Conservation (phyloP, 257 asterid genomes). For the Eustoma russellianum region DNA sequence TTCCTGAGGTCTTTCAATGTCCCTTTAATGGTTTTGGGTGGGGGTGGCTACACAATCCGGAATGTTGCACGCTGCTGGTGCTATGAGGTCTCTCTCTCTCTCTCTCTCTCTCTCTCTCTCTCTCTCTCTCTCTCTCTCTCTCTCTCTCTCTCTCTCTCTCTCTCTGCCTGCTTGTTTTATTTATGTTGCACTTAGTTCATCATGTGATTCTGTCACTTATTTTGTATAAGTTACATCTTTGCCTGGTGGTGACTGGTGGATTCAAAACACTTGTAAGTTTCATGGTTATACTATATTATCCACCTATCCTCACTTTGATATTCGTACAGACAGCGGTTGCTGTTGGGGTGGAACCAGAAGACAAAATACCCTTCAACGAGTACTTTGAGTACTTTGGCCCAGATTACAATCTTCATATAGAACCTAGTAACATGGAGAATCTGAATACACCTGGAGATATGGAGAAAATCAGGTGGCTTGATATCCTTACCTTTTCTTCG, state of each 20-base stretch:
- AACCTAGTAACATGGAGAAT: conserved; percentile 56
- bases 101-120: background rate
- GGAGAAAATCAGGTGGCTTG: conserved; percentile 62
- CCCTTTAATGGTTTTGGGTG: conserved; percentile 66
- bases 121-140: no score
- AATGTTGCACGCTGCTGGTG: conserved; percentile 72
- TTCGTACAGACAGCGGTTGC: conserved; percentile 82
- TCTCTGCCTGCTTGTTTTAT: no score
- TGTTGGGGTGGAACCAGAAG: conserved; percentile 80
- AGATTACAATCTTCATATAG: conserved; percentile 64
- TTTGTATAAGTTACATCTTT: no score
- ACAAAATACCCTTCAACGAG: conserved; percentile 70
- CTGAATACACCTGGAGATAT: conserved; percentile 49
- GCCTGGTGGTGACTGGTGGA: background rate
- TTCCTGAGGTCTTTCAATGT: conserved; percentile 57
- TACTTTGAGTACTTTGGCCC: conserved; percentile 89
- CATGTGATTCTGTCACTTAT: no score
- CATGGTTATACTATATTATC: conserved; percentile 3
- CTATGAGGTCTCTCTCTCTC: conserved; percentile 40
- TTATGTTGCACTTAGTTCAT: no score
- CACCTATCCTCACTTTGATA: conserved; percentile 10
- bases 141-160: no score
- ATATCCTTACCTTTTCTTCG: background rate
- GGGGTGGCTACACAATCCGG: conserved; percentile 64
- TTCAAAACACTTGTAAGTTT: background rate